Conservation (phyloP, 2,329 filamentous ascomycete species). For the Elsinoe arachidis region DNA sequence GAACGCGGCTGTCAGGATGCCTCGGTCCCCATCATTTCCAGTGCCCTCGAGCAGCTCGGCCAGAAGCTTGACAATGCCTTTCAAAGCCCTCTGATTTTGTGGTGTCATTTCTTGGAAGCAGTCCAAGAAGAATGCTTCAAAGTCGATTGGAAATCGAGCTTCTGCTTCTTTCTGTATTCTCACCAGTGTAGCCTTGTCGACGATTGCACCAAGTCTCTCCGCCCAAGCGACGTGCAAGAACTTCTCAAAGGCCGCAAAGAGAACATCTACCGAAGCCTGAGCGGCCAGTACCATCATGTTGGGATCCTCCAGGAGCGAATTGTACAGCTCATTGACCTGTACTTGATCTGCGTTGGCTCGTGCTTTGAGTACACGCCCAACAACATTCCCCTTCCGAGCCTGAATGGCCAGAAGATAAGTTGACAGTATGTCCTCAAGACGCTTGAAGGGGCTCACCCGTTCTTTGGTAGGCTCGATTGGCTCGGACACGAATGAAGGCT, state of each 20-base stretch:
- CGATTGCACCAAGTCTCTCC: conserved; percentile 76
- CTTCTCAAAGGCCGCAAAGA: conserved; percentile 90
- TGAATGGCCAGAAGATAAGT: conserved; percentile 76
- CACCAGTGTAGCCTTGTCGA: conserved; percentile 62
- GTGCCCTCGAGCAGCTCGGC: conserved; percentile 84
- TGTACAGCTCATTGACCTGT: conserved; percentile 81
- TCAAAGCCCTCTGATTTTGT: conserved; percentile 65
- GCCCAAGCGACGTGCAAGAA: conserved; percentile 83
- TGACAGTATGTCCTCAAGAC: conserved; percentile 75
- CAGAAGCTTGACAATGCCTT: conserved; percentile 73
- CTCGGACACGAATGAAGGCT: conserved; percentile 7
- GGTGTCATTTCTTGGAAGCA: conserved; percentile 46
- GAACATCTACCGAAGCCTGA: conserved; percentile 70
- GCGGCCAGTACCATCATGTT: conserved; percentile 66
- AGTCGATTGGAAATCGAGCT: conserved; percentile 63
- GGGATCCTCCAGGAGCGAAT: conserved; percentile 74
- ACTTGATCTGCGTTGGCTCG: conserved; percentile 65
- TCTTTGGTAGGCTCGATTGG: conserved; percentile 8
- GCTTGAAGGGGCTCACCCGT: conserved; percentile 52
- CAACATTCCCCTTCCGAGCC: conserved; percentile 76
- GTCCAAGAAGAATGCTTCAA: conserved; percentile 50
- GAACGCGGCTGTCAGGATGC: conserved; percentile 79
- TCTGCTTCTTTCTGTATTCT: conserved; percentile 59
- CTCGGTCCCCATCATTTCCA: conserved; percentile 81
- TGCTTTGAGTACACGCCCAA: conserved; percentile 66